phyloP scores from a whole-genome alignment of 176 grass and related monocot genomes.

The Thinopyrum elongatum region DNA sequence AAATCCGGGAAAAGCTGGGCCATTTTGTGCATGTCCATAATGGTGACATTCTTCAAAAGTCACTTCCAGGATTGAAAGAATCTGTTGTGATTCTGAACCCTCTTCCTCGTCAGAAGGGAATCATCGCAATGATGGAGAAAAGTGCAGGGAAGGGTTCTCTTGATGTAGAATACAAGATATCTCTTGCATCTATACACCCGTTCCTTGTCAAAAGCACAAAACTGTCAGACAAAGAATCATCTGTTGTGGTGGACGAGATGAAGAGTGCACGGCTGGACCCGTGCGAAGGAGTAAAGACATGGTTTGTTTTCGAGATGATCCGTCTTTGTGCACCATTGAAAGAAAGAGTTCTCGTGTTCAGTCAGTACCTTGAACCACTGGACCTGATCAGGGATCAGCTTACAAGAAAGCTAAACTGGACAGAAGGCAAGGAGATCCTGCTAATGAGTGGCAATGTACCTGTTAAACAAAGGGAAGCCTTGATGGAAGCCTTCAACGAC shows the following conservation, averaged over 20 bases:
- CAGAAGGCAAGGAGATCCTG: slow-evolving; percentile 56
- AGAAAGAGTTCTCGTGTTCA: slow-evolving; percentile 70
- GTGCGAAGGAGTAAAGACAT: slow-evolving; percentile 61
- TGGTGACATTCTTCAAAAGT: slow-evolving; percentile 58
- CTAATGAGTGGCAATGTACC: slow-evolving; percentile 48
- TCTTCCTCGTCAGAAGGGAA: slow-evolving; percentile 13
- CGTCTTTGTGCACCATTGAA: slow-evolving; percentile 34
- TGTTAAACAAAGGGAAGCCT: slow-evolving; percentile 27
- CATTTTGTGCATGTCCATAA: slow-evolving; percentile 63
- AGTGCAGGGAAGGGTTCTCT: slow-evolving; percentile 27
- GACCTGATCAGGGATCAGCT: slow-evolving; percentile 59
- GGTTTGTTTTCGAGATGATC: slow-evolving; percentile 62
- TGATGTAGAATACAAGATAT: slow-evolving; percentile 62
- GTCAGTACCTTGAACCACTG: slow-evolving; percentile 62
- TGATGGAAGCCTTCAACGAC: slow-evolving; percentile 55
- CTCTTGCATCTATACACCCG: slow-evolving; percentile 55
- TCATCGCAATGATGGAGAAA: slow-evolving; percentile 45
- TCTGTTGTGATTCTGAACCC: slow-evolving; percentile 53
- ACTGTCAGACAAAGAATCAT: slow-evolving; percentile 38
- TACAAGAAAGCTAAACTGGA: slow-evolving; percentile 42
- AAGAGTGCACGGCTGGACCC: slow-evolving; percentile 31
- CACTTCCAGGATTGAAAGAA: slow-evolving; percentile 60
- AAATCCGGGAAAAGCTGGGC: slow-evolving; percentile 46
- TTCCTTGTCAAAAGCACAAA: slow-evolving; percentile 36
- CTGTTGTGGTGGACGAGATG: slow-evolving; percentile 37